phyloP scores from a whole-genome alignment of 495 filamentous ascomycete species.

The Podospora appendiculata region DNA sequence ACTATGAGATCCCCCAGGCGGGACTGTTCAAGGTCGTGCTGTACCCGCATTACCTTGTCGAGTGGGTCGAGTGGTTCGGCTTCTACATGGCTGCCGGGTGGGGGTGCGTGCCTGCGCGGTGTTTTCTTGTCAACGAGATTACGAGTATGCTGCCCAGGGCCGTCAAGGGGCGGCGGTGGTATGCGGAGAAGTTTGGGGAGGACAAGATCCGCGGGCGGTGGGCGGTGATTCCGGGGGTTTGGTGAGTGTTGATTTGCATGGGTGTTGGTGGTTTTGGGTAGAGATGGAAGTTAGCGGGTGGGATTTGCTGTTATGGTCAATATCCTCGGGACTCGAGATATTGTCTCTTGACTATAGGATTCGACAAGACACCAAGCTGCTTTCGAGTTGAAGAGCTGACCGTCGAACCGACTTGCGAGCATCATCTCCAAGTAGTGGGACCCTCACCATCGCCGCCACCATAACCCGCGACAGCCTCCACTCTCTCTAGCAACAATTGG shows the following conservation, averaged over 20 bases:
- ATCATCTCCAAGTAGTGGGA: no score
- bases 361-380: no score
- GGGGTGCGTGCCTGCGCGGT: constrained; percentile 61
- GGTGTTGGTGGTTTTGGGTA: background rate
- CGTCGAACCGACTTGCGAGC: no score
- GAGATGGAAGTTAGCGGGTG: no score
- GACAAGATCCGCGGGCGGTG: constrained; percentile 66
- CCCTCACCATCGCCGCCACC: no score
- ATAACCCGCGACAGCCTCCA: no score
- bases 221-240: constrained; percentile 74
- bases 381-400: no score
- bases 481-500: no score
- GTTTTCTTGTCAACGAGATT: constrained; percentile 81
- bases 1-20: constrained; percentile 79
- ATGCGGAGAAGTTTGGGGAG: constrained; percentile 76
- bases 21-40: constrained; percentile 78
- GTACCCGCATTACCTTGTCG: constrained; percentile 86
- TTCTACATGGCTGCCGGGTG: constrained; percentile 65
- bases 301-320: no score
- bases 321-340: no score
- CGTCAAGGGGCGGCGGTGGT: constrained; percentile 77
- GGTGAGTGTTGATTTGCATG: constrained; percentile 24
- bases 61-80: constrained; percentile 94
- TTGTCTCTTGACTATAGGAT: no score
- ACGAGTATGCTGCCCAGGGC: constrained; percentile 87